Evolutionary conservation across 129 eudicot species (phyloP), one percentile per base, ranked within the genome.

Genomic region (Artemisia argyi): DNA sequence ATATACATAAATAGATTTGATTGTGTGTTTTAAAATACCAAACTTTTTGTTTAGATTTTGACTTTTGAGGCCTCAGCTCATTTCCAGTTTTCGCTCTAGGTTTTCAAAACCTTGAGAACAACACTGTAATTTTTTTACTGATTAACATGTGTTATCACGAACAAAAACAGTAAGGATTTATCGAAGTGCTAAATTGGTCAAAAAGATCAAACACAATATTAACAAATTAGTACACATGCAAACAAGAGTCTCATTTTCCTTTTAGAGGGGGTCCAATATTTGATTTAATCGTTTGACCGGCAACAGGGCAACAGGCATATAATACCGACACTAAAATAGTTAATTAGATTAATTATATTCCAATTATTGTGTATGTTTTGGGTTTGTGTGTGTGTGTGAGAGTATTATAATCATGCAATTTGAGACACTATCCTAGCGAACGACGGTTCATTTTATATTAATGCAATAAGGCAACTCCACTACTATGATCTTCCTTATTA

Each of bases 391-490:
- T 35, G 42, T 4, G 42, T 35, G 46, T 7, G 11, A 1, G 46
- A 7, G 46, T 39, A 39, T 39, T 7, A 39, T 39, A 39, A 39
- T 39, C 46, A 7, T 39, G 11, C 46, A 20, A 5, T 66, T 65
- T 66, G 13, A 47, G 20, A 66, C 12, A 49, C 12, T 53, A 61
- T 48, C 65, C 2, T 32, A 20, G 6, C 14, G n/a, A 3, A 61
- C 35, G 28, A n/a, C 30, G 71, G 2, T 30, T 58, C 65, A 67
- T 59, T 19, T 18, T 48, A 68, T 68, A n/a, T n/a, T n/a, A 68
- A 76, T 28, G 61, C 61, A 68, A 59, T 16, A 16, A 59, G 79
- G 26, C 46, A 19, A 63, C 75, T 50, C 75, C 70, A 68, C 70
- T 44, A 19, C 52, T 61, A 19, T 39, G 20, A 16, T 49, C 13